A percentile compares a stretch with the other conserved stretches of the same genome.
These are phyloP conservation scores for Rhodotorula graminis DNA, from an alignment of 768 basidiomycete genomes.

Conservation along the genomic window DNA sequence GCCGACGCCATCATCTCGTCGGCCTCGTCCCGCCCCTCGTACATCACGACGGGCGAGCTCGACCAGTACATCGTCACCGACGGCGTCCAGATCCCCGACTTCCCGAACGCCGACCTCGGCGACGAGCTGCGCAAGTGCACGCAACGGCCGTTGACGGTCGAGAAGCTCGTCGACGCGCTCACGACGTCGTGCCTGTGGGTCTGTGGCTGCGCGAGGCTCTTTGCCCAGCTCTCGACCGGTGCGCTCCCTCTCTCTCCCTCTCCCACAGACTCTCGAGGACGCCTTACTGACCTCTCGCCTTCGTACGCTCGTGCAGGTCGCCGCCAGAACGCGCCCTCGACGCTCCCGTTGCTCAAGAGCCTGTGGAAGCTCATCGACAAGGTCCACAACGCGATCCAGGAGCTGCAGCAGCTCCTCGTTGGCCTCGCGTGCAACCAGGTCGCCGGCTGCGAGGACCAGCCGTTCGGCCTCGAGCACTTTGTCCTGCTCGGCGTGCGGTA, in stretches of 20 bases:
- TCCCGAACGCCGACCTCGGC: conserved; percentile 19
- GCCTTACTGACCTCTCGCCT: neutral
- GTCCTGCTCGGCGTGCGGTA: conserved; percentile 30
- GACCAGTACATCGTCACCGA: conserved; percentile 19
- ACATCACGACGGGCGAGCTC: conserved; percentile 31
- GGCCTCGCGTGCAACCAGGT: conserved; percentile 4
- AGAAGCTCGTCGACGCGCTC: conserved; percentile 11
- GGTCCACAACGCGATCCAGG: conserved; percentile 30
- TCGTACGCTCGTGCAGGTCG: neutral
- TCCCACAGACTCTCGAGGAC: neutral
- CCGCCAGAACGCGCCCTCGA: conserved; percentile 2
- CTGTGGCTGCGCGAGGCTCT: conserved; percentile 10
- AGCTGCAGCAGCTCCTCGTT: conserved; percentile 32
- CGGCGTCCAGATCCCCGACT: conserved; percentile 29
- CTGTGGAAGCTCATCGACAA: conserved; percentile 35
- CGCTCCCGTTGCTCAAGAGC: conserved; percentile 30
- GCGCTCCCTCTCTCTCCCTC: neutral
- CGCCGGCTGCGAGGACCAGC: conserved; percentile 14
- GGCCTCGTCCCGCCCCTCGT: conserved; percentile 14
- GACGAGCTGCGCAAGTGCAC: conserved; percentile 13
- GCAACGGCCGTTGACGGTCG: conserved; percentile 2
- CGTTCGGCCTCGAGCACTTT: conserved; percentile 28
- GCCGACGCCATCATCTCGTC: conserved; percentile 31
- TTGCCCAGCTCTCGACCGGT: conserved; percentile 24
- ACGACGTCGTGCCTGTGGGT: conserved; percentile 20